These are phyloP conservation scores for Candida ascalaphidarum DNA, from an alignment of 805 yeast species.

Conservation along the genomic window DNA sequence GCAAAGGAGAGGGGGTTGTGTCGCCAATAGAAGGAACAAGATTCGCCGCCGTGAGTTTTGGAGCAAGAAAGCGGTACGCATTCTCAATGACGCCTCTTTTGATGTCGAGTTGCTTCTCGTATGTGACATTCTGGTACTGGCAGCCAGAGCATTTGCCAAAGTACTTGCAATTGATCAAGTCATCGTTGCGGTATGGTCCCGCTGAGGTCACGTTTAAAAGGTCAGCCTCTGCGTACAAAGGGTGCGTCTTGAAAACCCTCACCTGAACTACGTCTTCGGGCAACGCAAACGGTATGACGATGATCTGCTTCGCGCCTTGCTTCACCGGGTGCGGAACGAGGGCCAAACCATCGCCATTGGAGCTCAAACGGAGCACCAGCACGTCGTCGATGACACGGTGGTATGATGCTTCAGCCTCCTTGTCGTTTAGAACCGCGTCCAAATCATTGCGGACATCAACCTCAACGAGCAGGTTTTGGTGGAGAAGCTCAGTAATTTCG, in stretches of 20 bases:
- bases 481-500: conserved; percentile 59
- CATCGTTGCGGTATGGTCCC: conserved; percentile 40
- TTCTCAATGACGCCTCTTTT: conserved; percentile 69
- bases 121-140: conserved; percentile 77
- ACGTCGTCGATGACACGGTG: conserved; percentile 57
- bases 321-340: conserved; percentile 52
- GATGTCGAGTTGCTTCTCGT: conserved; percentile 61
- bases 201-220: conserved; percentile 39
- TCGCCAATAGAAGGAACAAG: conserved; percentile 52
- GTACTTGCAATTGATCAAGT: conserved; percentile 65
- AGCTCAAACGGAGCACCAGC: conserved; percentile 47
- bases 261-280: conserved; percentile 77
- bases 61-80: conserved; percentile 76
- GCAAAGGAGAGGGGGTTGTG: conserved; percentile 71
- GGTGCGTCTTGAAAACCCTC: conserved; percentile 71
- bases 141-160: conserved; percentile 94
- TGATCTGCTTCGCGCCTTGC: conserved; percentile 44
- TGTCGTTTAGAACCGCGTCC: conserved; percentile 53
- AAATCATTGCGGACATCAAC: conserved; percentile 52
- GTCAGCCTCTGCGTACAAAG: conserved; percentile 68
- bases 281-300: conserved; percentile 75
- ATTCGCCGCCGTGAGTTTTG: conserved; percentile 31
- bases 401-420: conserved; percentile 35
- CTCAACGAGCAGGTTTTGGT: conserved; percentile 32
- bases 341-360: conserved; percentile 87